These are phyloP conservation scores for Suillus spraguei DNA, from an alignment of 768 basidiomycete genomes.

Conservation along the genomic window DNA sequence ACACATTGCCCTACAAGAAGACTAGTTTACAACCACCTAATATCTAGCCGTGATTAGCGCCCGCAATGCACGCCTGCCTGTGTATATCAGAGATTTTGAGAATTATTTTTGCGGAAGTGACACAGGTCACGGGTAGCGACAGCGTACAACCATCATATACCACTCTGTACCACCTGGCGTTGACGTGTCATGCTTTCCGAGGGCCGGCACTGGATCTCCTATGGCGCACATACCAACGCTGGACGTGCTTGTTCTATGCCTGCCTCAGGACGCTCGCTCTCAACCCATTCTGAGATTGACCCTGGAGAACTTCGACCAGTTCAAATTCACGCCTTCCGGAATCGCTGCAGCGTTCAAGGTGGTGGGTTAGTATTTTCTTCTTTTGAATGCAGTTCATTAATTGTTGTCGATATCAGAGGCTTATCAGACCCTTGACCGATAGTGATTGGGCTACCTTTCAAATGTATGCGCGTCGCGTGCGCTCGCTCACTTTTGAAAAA, in stretches of 20 bases:
- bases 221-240: neutral
- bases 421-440: neutral
- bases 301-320: neutral
- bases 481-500: neutral
- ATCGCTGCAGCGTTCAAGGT: neutral
- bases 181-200: neutral
- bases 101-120: neutral
- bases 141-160: neutral
- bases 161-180: neutral
- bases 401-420: neutral
- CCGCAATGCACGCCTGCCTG: neutral
- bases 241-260: neutral
- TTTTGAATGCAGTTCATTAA: neutral
- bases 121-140: neutral
- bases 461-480: neutral
- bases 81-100: neutral
- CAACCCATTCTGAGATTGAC: neutral
- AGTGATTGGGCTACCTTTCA: neutral
- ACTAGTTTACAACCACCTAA: neutral
- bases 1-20: too few species aligned
- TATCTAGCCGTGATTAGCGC: neutral
- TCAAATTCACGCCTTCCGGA: neutral
- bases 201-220: neutral
- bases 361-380: neutral
- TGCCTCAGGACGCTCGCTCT: neutral